phyloP scores from a whole-genome alignment of 192 early-diverging fungal species.

The Podila clonocystis region DNA sequence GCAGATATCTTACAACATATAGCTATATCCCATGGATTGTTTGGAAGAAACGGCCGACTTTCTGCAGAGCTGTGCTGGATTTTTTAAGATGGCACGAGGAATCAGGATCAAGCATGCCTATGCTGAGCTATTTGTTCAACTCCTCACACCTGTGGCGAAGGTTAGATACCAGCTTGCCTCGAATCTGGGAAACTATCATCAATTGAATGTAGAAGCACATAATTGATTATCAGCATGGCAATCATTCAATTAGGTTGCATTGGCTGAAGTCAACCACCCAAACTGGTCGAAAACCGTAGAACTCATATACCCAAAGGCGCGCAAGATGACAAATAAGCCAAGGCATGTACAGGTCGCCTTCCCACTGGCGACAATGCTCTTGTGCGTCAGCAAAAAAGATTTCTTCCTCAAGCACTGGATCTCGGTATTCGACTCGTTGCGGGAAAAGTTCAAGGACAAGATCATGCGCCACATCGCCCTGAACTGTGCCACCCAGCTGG shows the following conservation, averaged over 20 bases:
- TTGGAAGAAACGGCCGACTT: conserved; percentile 97
- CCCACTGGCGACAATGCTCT: conserved; percentile 86
- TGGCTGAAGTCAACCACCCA: conserved; percentile 95
- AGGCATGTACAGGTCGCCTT: conserved; percentile 80
- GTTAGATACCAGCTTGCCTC: conserved; percentile 29
- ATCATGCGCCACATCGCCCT: conserved; percentile 77
- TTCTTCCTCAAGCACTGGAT: conserved; percentile 88
- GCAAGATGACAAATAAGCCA: conserved; percentile 91
- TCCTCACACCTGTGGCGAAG: conserved; percentile 90
- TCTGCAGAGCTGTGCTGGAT: conserved; percentile 87
- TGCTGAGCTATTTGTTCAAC: conserved; percentile 88
- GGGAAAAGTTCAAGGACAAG: conserved; percentile 80
- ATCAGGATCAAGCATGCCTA: conserved; percentile 91
- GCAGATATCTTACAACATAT: not conserved
- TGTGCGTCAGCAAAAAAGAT: conserved; percentile 91
- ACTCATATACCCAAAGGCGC: conserved; percentile 86
- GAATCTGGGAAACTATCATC: not conserved
- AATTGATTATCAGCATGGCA: not conserved
- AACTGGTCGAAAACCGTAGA: conserved; percentile 94
- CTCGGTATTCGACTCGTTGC: conserved; percentile 72
- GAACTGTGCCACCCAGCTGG: conserved; percentile 79
- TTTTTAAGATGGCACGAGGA: conserved; percentile 85
- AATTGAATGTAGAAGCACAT: not conserved
- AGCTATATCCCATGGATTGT: conserved; percentile 93
- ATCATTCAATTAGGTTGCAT: conserved; percentile 68